phyloP scores from a whole-genome alignment of 106 monocot genomes.

The Vanilla planifolia region DNA sequence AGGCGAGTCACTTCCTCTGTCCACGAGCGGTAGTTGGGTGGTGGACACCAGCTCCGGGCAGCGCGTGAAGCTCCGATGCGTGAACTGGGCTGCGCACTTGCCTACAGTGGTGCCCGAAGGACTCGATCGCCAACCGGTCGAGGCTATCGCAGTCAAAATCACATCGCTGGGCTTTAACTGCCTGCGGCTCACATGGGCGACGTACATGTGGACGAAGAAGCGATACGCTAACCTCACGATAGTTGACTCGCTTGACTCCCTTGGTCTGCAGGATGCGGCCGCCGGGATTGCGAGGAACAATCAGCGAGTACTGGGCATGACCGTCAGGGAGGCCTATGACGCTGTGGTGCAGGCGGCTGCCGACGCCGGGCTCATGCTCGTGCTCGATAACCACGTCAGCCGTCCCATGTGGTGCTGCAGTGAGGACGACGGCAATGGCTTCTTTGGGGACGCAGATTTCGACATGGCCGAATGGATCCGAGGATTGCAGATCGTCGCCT shows the following conservation, averaged over 20 bases:
- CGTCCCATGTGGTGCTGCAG: constrained; percentile 47
- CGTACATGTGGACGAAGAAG: constrained; percentile 23
- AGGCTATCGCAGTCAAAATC: constrained; percentile 7
- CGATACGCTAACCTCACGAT: constrained; percentile 27
- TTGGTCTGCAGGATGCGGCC: constrained; percentile 9
- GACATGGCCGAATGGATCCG: constrained; percentile 34
- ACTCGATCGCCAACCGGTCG: constrained; percentile 29
- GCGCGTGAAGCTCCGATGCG: constrained; percentile 54
- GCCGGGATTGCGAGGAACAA: constrained; percentile 25
- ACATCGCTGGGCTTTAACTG: constrained; percentile 49
- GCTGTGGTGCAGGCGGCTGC: constrained; percentile 31
- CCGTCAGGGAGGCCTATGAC: constrained; percentile 35
- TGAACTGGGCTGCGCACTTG: constrained; percentile 62
- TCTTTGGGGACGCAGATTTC: constrained; percentile 45
- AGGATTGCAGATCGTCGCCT: constrained; percentile 27
- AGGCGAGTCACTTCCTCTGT: constrained; percentile 30
- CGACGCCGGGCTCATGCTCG: constrained; percentile 37
- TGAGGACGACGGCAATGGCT: constrained; percentile 39
- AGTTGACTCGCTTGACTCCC: constrained; percentile 15
- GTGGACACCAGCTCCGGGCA: constrained; percentile 22
- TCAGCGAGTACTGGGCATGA: constrained; percentile 13
- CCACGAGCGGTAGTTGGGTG: constrained; percentile 35
- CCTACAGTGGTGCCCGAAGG: constrained; percentile 39
- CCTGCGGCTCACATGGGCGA: constrained; percentile 50
- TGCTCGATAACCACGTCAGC: constrained; percentile 51